phyloP scores from a whole-genome alignment of 495 filamentous ascomycete genomes.

The Letharia lupina region DNA sequence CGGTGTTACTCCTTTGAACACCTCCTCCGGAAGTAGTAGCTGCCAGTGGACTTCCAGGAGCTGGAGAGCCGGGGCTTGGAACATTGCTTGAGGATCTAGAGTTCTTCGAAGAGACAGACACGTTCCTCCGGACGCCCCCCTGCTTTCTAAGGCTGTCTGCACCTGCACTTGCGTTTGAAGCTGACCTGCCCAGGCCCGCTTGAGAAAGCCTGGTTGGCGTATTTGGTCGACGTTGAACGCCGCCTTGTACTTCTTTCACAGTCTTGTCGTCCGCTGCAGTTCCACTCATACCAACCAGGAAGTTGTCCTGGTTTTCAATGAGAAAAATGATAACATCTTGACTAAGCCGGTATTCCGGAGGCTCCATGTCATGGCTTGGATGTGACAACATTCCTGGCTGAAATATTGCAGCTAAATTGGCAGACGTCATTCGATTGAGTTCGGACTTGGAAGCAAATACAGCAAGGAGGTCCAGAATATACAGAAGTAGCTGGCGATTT shows the following conservation, averaged over 20 bases:
- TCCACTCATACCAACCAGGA: slow-evolving; percentile 88
- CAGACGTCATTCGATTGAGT: slow-evolving; percentile 90
- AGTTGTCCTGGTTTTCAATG: slow-evolving; percentile 91
- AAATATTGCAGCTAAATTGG: slow-evolving; percentile 95
- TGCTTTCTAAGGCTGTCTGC: slow-evolving; percentile 78
- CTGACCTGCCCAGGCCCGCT: slow-evolving; percentile 58
- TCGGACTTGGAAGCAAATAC: slow-evolving; percentile 98
- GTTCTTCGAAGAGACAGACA: slow-evolving; percentile 64
- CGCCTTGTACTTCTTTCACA: slow-evolving; percentile 72
- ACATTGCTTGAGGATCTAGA: slow-evolving; percentile 61
- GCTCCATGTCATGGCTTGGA: slow-evolving; percentile 88
- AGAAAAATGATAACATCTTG: slow-evolving; percentile 97
- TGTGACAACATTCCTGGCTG: slow-evolving; percentile 94
- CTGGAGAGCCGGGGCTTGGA: slow-evolving; percentile 64
- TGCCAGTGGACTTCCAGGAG: slow-evolving; percentile 37
- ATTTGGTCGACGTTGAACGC: slow-evolving; percentile 45
- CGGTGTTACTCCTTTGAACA: slow-evolving; percentile 83
- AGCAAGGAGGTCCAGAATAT: slow-evolving; percentile 94
- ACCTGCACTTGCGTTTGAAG: slow-evolving; percentile 78
- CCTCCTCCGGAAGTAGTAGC: slow-evolving; percentile 47
- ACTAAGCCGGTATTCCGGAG: slow-evolving; percentile 84
- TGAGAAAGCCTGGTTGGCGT: slow-evolving; percentile 49
- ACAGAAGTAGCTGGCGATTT: slow-evolving; percentile 90
- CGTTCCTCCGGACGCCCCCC: slow-evolving; percentile 71
- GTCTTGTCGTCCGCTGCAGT: slow-evolving; percentile 84